Base-by-base conservation (phyloP, 805 yeast species). In the Spencermartinsiella europaea region DNA sequence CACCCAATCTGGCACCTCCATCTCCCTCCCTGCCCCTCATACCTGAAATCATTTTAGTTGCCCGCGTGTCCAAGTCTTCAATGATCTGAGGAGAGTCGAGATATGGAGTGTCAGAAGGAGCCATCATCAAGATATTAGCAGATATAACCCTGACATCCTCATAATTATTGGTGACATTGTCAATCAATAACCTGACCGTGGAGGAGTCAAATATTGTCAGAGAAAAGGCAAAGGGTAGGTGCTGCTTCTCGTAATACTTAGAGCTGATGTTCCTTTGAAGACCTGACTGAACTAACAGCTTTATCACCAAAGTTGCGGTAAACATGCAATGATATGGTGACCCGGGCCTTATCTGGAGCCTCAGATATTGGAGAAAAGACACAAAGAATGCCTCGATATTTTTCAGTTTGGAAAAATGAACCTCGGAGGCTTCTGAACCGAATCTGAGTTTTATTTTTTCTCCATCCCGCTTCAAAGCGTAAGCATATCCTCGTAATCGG, bases 1-100 rank as follows among this genome's bases (percentile, higher is more conserved):
- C 78, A 22, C 84, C 66, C 14, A 81, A 68, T 34, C 80, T 75
- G 0, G 95, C 89, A 5, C 90, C 96, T 20, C 86, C 82, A 49
- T 89, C 96, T 38, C 85, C 81, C 48, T 73, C 78, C 45, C 89
- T 78, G 34, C 83, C 79, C 63, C 67, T 61, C 65, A 68, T 43
- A 46, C 68, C 58, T 47, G 64, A 8, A 65, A 69, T 42, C 54
- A 67, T 21, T 31, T 25, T 5, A 46, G 49, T 8, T 57, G 56
- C 49, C 34, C 49, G 31, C 38, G 57, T 52, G 15, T 66, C 58
- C 12, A 67, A 53, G 7, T 33, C 40, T 20, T 61, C 56, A 7
- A 67, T 41, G 7, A 56, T 57, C 2, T 47, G 51, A 2, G 27
- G 16, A 10, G 54, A 36, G 4, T 58, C 52, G 17, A 61, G 45